A percentile compares a stretch with the other conserved stretches of the same genome.
Evolutionary conservation across 2,329 filamentous ascomycete genomes (phyloP).

Genomic region (Aspergillus versicolor): DNA sequence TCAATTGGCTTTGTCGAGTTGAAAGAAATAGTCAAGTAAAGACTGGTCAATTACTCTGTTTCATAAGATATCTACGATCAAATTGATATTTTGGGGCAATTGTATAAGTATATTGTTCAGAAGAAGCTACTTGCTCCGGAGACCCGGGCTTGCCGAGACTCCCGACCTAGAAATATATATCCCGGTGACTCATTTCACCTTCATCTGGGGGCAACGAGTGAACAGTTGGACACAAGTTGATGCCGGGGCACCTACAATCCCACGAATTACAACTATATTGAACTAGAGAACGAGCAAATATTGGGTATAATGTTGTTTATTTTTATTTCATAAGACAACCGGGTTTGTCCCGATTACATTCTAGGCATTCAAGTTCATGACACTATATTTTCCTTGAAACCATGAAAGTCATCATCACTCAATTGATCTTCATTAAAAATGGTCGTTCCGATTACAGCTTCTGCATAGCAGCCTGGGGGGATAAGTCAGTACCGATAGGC

Average conservation of each 20-base stretch:
- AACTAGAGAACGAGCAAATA: neutral
- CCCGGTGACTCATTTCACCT: no score
- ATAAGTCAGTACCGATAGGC: conserved; percentile 17
- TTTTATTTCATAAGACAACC: conserved; percentile 33
- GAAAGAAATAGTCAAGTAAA: no score
- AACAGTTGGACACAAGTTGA: neutral
- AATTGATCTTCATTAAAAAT: conserved; percentile 32
- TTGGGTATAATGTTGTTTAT: conserved; percentile 22
- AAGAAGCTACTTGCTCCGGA: no score
- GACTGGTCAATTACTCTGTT: no score
- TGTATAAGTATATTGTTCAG: no score
- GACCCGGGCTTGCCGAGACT: no score
- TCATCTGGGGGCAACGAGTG: no score
- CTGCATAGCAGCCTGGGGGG: conserved; percentile 70
- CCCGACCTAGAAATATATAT: no score
- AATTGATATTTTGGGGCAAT: no score
- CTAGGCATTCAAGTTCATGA: conserved; percentile 36
- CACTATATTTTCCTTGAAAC: conserved; percentile 33
- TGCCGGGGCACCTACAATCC: neutral
- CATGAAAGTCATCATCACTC: conserved; percentile 39
- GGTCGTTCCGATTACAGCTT: conserved; percentile 67
- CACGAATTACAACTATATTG: neutral
- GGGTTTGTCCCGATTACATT: conserved; percentile 23
- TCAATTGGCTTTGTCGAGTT: neutral
- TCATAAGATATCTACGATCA: no score